phyloP scores from a whole-genome alignment of 2,329 filamentous ascomycete species.

The Claviceps fusiformis region DNA sequence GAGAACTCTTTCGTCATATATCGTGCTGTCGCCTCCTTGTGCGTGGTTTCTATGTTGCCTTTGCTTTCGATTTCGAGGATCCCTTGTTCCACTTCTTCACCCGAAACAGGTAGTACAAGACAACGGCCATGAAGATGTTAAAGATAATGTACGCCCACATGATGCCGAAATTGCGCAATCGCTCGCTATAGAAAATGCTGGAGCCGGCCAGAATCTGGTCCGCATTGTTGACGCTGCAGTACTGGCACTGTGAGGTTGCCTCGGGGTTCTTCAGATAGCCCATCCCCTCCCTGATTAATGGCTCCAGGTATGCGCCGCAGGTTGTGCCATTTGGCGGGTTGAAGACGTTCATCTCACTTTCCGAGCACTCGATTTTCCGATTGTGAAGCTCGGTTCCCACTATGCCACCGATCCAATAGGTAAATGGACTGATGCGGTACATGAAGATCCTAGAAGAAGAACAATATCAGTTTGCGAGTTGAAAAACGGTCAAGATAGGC shows the following conservation, averaged over 20 bases:
- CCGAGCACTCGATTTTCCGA: slow-evolving; percentile 36
- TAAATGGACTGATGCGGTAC: slow-evolving; percentile 53
- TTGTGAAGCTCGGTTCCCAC: slow-evolving; percentile 50
- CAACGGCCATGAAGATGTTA: slow-evolving; percentile 45
- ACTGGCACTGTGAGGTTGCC: slow-evolving; percentile 44
- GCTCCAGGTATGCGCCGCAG: slow-evolving; percentile 49
- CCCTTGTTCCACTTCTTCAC: slow-evolving; percentile 27
- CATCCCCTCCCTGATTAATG: slow-evolving; percentile 33
- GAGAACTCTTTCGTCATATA: background rate
- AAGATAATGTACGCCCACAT: slow-evolving; percentile 54
- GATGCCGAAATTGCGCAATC: slow-evolving; percentile 59
- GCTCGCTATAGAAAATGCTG: slow-evolving; percentile 34
- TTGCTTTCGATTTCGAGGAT: background rate
- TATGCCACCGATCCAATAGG: slow-evolving; percentile 56
- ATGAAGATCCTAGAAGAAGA: slow-evolving; percentile 44
- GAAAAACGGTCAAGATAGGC: background rate
- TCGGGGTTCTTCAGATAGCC: slow-evolving; percentile 51
- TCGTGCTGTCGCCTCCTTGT: background rate
- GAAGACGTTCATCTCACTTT: slow-evolving; percentile 49
- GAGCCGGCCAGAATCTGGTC: slow-evolving; percentile 41
- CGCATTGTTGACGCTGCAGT: slow-evolving; percentile 51
- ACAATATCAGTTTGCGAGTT: background rate
- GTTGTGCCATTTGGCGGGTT: slow-evolving; percentile 47
- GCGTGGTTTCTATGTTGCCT: background rate
- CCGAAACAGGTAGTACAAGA: slow-evolving; percentile 49